Base-by-base conservation (phyloP, 225 moss, liverwort and hornwort species). In the Polytrichum commune region DNA sequence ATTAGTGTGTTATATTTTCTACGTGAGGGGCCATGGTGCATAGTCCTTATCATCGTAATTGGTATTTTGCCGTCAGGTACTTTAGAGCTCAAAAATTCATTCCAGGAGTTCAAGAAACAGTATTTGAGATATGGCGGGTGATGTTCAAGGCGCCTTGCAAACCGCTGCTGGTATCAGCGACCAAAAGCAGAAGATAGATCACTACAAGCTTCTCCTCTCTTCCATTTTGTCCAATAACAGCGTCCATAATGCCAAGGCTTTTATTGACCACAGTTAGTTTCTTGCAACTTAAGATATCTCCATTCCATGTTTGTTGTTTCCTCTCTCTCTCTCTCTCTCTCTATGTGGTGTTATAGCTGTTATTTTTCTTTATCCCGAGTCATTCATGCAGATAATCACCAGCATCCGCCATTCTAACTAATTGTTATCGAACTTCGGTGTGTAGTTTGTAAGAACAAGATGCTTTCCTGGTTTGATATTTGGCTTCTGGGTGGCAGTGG, bases 101-200 rank as follows among this genome's bases (percentile, higher is more conserved):
- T 33, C 33, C 8, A 33, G 33, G 33, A 33, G 33, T n/a, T 18
- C 57, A 7, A 64, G 64, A 30, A 30, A 30, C 10, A 19, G 29
- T 19, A 30, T 8, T 63, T 2, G 63, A 29, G 63, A 63, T 8
- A 96, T 96, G 95, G 90, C 90, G 79, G 89, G 90, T 64, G 93
- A 91, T 62, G 93, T 97, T 33, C 91, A 97, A 81, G 86, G 91
- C 30, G 97, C 94, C 20, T 79, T 97, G 83, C 88, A 92, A 58
- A 88, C 79, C 68, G 97, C 92, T 54, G 91, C 97, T 25, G 85
- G 88, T 55, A 90, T 91, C 64, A 84, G 85, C 70, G 97, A 98
- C 74, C 97, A 98, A 84, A 94, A 98, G 69, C 86, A 90, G 81
- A 98, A 98, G 88, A 98, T 98, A 68, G 94, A 98, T 72, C 90